Conservation (phyloP, 2,329 filamentous ascomycete species). For the Aschersonia sp. region DNA sequence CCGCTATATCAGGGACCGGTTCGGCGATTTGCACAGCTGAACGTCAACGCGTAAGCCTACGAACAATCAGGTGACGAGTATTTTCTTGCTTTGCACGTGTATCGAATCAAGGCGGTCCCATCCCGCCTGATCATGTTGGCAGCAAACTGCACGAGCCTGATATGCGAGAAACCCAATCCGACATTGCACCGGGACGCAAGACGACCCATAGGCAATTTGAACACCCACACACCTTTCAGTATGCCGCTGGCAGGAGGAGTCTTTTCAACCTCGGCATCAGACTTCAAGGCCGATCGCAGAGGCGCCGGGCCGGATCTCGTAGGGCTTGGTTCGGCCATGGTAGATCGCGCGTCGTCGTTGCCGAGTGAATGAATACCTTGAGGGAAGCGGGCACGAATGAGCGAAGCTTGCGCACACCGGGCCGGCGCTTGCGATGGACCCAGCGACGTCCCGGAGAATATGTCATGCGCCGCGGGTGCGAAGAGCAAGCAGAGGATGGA, state of each 20-base stretch:
- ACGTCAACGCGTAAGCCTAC: slow-evolving; percentile 10
- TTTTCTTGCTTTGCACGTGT: no score
- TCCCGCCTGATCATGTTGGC: no score
- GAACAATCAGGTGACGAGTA: not conserved
- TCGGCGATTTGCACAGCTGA: slow-evolving; percentile 44
- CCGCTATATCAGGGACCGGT: slow-evolving; percentile 23
- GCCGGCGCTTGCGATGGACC: no score
- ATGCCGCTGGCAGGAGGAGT: slow-evolving; percentile 20
- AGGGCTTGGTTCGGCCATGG: slow-evolving; percentile 13
- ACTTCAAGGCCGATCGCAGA: slow-evolving; percentile 28
- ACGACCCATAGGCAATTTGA: no score
- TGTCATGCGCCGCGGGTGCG: no score
- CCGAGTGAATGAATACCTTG: no score
- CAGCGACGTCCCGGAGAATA: no score
- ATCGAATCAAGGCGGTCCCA: no score
- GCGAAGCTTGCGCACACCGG: no score
- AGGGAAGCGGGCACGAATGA: no score
- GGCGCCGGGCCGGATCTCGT: slow-evolving; percentile 13
- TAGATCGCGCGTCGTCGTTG: not conserved
- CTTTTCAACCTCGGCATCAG: slow-evolving; percentile 25
- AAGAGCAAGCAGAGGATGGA: no score
- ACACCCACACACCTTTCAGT: slow-evolving; percentile 23
- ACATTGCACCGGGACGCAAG: not conserved
- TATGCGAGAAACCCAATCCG: not conserved
- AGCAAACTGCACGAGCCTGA: not conserved